These are phyloP conservation scores for Diaporthe helianthi DNA, from an alignment of 2,329 filamentous ascomycete species.

Conservation along the genomic window DNA sequence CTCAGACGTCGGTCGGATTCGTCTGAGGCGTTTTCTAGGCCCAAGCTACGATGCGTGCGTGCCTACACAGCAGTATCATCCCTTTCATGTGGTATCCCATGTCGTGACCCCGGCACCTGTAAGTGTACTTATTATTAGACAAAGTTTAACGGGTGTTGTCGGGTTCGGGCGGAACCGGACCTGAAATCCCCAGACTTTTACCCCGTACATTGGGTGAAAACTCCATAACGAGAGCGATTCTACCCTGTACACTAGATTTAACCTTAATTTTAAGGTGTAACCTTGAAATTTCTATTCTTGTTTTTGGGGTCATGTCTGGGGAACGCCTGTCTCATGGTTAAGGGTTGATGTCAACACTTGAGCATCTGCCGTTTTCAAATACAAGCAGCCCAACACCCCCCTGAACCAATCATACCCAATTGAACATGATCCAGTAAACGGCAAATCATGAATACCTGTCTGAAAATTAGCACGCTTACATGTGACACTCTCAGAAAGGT, in stretches of 20 bases:
- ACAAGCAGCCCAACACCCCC: not conserved
- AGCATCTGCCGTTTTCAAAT: not conserved
- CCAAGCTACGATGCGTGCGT: not conserved
- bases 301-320: not conserved
- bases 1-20: not conserved
- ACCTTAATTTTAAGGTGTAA: conserved; percentile 13
- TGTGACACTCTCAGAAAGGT: not conserved
- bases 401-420: not conserved
- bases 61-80: not conserved
- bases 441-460: not conserved
- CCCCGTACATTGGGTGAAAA: not conserved
- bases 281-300: not conserved
- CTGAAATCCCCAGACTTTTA: conserved; percentile 12
- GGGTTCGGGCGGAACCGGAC: conserved; percentile 10
- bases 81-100: not conserved
- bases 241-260: conserved; percentile 14
- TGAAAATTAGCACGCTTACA: not conserved
- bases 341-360: not conserved
- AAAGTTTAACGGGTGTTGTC: not conserved
- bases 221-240: conserved; percentile 12
- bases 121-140: no score
- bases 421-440: not conserved
- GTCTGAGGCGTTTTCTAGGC: not conserved
- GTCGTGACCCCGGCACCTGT: not conserved
- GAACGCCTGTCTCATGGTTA: not conserved